Base-by-base conservation (phyloP, 2,329 filamentous ascomycete genomes). In the Penicillium sp. region DNA sequence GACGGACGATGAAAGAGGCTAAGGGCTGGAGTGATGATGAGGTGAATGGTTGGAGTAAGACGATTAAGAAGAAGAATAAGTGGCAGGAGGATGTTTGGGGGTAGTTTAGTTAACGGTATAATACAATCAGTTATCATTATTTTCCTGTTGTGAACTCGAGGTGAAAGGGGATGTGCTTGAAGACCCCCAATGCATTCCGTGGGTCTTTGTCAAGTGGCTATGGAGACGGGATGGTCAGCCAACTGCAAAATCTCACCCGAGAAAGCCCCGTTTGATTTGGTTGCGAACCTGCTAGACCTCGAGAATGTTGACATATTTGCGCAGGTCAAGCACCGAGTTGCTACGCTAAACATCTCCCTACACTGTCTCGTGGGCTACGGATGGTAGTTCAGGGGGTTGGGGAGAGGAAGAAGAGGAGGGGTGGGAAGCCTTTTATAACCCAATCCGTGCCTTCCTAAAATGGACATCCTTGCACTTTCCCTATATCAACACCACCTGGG, bases 61-160 rank as follows among this genome's bases (percentile, higher is more conserved):
- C 66, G 16, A 65, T 80, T 38, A 81, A 80, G 73, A 78, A 74
- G 61, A 72, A 72, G 29, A 75, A 73, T n/a, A 80, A 79, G 63
- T 82, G 79, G 79, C 75, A 77, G 60, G 79, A 81, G 60, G 79
- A 82, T 72, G 79, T 82, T 41, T 82, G 79, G 80, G 58, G 58
- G 15, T 48, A 40, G 49, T 2, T 4, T 42, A 42, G 40, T 27
- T 15, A 42, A 42, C 4, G n/a, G 4, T 18, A n/a, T 29, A 40
- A 25, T 25, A 2, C 38, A 25, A 15, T 15, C 38, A 23, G 3
- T 16, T 10, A 16, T 4, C 6, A 5, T 16, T 10, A 16, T 4
- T 10, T 40, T 6, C 7, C 9, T 29, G 2, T 4, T 8, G 32
- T 25, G 27, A 29, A 29, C 3, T 29, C 10, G 29, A 10, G 27